A percentile compares a stretch with the other conserved stretches of the same genome.
Evolutionary conservation across 73 alveolate genomes (phyloP).

Genomic region (Paramecium sexaurelia): DNA sequence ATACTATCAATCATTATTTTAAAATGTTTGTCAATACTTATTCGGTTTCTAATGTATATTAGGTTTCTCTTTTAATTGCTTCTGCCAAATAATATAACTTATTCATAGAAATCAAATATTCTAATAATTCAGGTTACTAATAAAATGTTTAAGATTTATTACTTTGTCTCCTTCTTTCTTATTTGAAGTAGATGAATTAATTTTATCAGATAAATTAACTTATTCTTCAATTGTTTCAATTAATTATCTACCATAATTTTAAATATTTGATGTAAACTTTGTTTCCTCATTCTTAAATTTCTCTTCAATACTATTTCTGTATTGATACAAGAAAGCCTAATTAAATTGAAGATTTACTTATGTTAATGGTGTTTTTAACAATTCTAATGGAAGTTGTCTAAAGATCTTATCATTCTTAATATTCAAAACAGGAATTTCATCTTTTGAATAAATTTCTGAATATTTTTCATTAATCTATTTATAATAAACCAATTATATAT

Average conservation of each 20-base stretch:
- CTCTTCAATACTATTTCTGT: neutral
- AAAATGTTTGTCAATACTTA: neutral
- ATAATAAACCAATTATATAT: neutral
- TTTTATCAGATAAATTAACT: conserved; percentile 20
- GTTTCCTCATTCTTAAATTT: neutral
- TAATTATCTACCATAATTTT: neutral
- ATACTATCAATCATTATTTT: conserved; percentile 8
- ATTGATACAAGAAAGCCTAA: conserved; percentile 23
- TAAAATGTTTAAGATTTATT: neutral
- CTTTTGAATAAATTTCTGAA: neutral
- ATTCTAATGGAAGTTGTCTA: conserved; percentile 15
- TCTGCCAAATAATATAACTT: conserved; percentile 17
- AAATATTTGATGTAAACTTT: neutral
- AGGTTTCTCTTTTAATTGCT: neutral
- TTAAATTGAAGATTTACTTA: neutral
- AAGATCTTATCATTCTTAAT: conserved; percentile 4
- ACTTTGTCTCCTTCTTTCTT: conserved; percentile 14
- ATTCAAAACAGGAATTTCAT: neutral
- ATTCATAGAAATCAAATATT: conserved; percentile 36
- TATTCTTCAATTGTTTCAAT: conserved; percentile 19
- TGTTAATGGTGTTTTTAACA: conserved; percentile 3
- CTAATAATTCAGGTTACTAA: conserved; percentile 31
- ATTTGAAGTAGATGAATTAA: neutral
- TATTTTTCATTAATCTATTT: conserved; percentile 43
- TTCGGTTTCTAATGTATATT: conserved; percentile 33